Percentiles rank a stretch among this genome's conserved stretches.
Conservation (phyloP, 805 yeast species). For the Brettanomyces naardenensis region DNA sequence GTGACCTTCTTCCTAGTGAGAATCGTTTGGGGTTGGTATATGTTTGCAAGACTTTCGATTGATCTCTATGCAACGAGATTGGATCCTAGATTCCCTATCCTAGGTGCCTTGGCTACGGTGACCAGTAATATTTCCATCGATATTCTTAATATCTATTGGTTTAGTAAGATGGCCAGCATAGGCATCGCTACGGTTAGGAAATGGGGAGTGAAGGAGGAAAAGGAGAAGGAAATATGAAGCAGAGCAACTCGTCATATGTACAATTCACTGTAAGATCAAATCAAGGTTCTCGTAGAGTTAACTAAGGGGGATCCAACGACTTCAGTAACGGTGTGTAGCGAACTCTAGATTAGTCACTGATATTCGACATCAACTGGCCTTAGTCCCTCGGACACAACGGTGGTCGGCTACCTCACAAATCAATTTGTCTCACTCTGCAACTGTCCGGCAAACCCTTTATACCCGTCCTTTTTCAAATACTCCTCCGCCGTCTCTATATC, state of each 20-base stretch:
- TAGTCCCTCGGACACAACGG: too few species aligned
- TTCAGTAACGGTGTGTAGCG: too few species aligned
- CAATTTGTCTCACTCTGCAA: constrained; percentile 3
- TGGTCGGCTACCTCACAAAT: too few species aligned
- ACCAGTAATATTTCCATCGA: constrained; percentile 51
- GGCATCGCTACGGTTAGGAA: not conserved
- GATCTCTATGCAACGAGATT: constrained; percentile 33
- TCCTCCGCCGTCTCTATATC: constrained; percentile 67
- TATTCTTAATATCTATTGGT: constrained; percentile 75
- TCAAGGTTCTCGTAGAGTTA: too few species aligned
- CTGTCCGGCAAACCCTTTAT: constrained; percentile 24
- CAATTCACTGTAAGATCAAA: too few species aligned
- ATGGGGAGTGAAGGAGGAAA: not conserved
- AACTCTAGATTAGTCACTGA: too few species aligned
- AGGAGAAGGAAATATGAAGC: too few species aligned
- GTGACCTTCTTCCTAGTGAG: constrained; percentile 68
- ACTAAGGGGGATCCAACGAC: too few species aligned
- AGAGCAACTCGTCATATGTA: too few species aligned
- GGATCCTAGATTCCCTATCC: constrained; percentile 40
- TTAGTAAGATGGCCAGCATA: constrained; percentile 62
- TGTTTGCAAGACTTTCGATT: constrained; percentile 40
- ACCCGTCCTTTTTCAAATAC: constrained; percentile 36
- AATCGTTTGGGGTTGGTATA: constrained; percentile 80
- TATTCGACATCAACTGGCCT: too few species aligned
- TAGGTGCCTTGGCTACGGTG: constrained; percentile 40